Evolutionary conservation across 176 grass and related monocot species (phyloP).

Genomic region (Rhynchospora pubera): DNA sequence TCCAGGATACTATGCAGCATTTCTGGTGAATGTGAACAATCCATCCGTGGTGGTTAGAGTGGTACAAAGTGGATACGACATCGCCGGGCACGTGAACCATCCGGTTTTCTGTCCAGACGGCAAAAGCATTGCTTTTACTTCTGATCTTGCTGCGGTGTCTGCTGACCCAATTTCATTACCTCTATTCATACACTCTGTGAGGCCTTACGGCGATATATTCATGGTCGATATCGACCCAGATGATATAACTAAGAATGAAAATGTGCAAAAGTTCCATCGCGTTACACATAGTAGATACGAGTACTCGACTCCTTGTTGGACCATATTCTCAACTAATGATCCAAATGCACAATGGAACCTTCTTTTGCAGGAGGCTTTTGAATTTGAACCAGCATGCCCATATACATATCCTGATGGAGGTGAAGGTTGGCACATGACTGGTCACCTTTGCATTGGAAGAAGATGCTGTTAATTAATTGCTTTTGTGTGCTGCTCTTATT

Average conservation of each 20-base stretch:
- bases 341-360: not conserved
- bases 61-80: not conserved
- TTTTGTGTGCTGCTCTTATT: not conserved
- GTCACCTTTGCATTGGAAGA: constrained; percentile 26
- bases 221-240: constrained; percentile 20
- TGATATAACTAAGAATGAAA: constrained; percentile 14
- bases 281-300: constrained; percentile 11
- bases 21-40: not conserved
- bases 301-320: constrained; percentile 25
- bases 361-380: too few species aligned
- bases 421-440: constrained; percentile 39
- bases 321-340: constrained; percentile 22
- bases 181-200: constrained; percentile 28
- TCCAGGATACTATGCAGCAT: constrained; percentile 23
- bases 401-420: constrained; percentile 12
- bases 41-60: constrained; percentile 21
- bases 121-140: constrained; percentile 28
- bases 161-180: constrained; percentile 36
- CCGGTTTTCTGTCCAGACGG: constrained; percentile 32
- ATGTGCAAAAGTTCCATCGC: constrained; percentile 11
- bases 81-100: constrained; percentile 39
- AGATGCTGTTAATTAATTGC: constrained; percentile 18
- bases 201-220: constrained; percentile 19
- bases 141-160: constrained; percentile 34
- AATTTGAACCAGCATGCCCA: too few species aligned